These are phyloP conservation scores for Xylaria arbuscula DNA, from an alignment of 2,329 filamentous ascomycete species.

Conservation along the genomic window DNA sequence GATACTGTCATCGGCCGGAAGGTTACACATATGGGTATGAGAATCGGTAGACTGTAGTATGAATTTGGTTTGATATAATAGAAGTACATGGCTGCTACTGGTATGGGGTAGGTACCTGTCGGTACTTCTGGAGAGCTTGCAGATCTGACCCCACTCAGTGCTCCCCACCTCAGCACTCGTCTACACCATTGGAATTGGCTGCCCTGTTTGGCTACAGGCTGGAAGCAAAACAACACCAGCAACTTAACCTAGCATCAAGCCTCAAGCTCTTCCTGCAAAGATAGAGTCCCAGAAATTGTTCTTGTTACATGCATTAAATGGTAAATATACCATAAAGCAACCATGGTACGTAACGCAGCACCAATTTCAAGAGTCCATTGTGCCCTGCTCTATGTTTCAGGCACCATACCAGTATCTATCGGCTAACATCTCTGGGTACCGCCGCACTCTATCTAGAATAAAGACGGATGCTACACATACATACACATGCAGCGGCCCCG, in stretches of 20 bases:
- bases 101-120: background rate
- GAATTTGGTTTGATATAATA: no score
- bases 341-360: constrained; percentile 15
- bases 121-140: background rate
- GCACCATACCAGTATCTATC: background rate
- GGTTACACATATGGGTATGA: background rate
- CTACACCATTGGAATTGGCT: no score
- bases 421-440: constrained; percentile 16
- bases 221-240: background rate
- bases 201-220: background rate
- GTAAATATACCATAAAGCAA: constrained; percentile 1
- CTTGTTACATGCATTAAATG: background rate
- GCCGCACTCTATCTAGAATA: constrained; percentile 60
- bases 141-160: background rate
- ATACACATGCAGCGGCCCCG: constrained; percentile 78
- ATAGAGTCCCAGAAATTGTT: background rate
- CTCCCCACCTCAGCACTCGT: background rate
- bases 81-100: background rate
- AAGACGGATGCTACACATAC: constrained; percentile 80
- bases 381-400: background rate
- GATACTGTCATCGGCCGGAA: background rate
- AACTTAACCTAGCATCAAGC: background rate
- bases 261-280: background rate
- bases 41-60: background rate
- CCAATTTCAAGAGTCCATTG: background rate